A percentile compares a stretch with the other conserved stretches of the same genome.
Evolutionary conservation across 2,329 filamentous ascomycete species (phyloP).

Genomic region (Cytospora mali): DNA sequence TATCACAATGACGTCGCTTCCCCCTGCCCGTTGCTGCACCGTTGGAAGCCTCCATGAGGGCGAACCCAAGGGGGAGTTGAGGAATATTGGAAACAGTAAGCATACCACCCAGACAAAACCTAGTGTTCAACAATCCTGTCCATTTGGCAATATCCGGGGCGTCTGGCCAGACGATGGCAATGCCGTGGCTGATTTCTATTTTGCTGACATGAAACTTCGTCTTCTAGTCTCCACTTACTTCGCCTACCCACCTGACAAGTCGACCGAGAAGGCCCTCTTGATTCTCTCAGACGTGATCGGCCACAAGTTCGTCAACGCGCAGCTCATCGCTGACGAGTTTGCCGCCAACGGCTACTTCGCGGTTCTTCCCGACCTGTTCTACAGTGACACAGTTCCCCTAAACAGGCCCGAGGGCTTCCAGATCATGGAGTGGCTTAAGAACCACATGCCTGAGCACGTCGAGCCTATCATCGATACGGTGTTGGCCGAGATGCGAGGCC

Average conservation of each 20-base stretch:
- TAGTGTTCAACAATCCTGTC: background rate
- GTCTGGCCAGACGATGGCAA: background rate
- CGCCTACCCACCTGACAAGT: slow-evolving; percentile 52
- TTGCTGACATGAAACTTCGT: background rate
- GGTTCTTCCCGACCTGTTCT: slow-evolving; percentile 64
- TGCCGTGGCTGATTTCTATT: background rate
- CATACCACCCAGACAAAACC: background rate
- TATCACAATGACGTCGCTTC: background rate
- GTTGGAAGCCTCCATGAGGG: slow-evolving; percentile 4
- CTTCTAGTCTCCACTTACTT: slow-evolving; percentile 7
- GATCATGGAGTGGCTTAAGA: slow-evolving; percentile 38
- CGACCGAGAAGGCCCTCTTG: slow-evolving; percentile 57
- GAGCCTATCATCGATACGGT: slow-evolving; percentile 39
- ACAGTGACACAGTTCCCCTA: slow-evolving; percentile 51
- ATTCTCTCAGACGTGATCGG: slow-evolving; percentile 63
- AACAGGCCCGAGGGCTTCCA: slow-evolving; percentile 45
- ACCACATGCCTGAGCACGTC: slow-evolving; percentile 38
- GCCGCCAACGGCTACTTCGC: slow-evolving; percentile 64
- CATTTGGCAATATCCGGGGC: background rate
- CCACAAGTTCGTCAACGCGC: slow-evolving; percentile 48
- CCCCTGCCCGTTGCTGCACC: slow-evolving; percentile 2
- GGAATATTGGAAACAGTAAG: slow-evolving; percentile 3
- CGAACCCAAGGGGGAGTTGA: background rate
- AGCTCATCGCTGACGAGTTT: slow-evolving; percentile 60
- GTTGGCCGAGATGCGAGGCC: slow-evolving; percentile 38